Evolutionary conservation across 176 grass and related monocot genomes (phyloP).

Genomic region (Juncus inflexus): DNA sequence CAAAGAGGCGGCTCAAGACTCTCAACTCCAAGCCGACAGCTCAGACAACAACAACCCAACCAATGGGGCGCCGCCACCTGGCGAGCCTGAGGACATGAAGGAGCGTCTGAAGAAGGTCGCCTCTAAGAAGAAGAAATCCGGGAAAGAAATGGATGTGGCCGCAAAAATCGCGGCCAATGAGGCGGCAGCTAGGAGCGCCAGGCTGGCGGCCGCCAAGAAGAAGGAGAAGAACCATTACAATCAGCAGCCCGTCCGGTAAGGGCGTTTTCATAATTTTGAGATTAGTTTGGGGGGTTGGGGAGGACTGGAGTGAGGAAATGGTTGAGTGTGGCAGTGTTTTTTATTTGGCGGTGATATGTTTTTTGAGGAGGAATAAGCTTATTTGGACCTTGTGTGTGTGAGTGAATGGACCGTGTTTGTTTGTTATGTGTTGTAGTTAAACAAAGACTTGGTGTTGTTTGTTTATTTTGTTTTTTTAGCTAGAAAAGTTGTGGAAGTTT

Average conservation of each 20-base stretch:
- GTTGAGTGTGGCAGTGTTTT: slow-evolving; percentile 20
- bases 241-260: slow-evolving; percentile 90
- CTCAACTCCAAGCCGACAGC: slow-evolving; percentile 36
- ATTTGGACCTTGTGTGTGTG: too few relatives aligned
- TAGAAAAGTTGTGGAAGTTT: too few relatives aligned
- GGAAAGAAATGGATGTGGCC: slow-evolving; percentile 67
- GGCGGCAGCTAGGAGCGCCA: slow-evolving; percentile 78
- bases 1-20: slow-evolving; percentile 59
- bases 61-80: slow-evolving; percentile 50
- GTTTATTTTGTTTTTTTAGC: too few relatives aligned
- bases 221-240: slow-evolving; percentile 99
- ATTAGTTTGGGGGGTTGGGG: slow-evolving; percentile 18
- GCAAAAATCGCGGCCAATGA: slow-evolving; percentile 72
- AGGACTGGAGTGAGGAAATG: slow-evolving; percentile 13
- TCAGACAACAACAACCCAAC: slow-evolving; percentile 29
- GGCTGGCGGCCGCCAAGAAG: slow-evolving; percentile 86
- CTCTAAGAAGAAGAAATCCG: slow-evolving; percentile 94
- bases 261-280: slow-evolving; percentile 21
- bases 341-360: slow-evolving; percentile 22
- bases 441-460: too few relatives aligned
- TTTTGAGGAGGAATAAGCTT: slow-evolving; percentile 2
- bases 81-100: slow-evolving; percentile 67
- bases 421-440: too few relatives aligned
- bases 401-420: too few relatives aligned
- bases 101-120: slow-evolving; percentile 95